Evolutionary conservation across 495 filamentous ascomycete genomes (phyloP).

Genomic region (Penicillium taxi): DNA sequence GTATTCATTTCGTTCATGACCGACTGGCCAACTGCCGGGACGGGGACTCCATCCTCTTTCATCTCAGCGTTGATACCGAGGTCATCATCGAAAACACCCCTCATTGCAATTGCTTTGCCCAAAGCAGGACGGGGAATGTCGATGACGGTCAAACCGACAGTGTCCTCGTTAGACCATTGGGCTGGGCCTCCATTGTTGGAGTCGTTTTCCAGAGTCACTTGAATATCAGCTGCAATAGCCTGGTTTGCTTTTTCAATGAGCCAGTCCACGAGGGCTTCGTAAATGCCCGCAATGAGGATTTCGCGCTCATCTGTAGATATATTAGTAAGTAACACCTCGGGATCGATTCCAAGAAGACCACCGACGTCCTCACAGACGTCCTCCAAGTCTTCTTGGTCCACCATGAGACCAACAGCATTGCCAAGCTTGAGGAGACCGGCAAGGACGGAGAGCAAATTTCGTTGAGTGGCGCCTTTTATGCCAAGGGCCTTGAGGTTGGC

Average conservation of each 20-base stretch:
- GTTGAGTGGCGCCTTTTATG: constrained; percentile 75
- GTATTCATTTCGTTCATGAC: constrained; percentile 77
- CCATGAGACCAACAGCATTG: constrained; percentile 73
- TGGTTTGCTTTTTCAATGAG: constrained; percentile 82
- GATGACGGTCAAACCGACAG: constrained; percentile 78
- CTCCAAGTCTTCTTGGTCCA: constrained; percentile 80
- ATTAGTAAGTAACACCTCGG: constrained; percentile 69
- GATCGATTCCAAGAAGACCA: constrained; percentile 76
- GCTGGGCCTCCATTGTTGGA: constrained; percentile 45
- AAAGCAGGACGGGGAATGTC: constrained; percentile 75
- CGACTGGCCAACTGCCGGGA: constrained; percentile 61
- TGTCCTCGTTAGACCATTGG: constrained; percentile 64
- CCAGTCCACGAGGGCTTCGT: constrained; percentile 95
- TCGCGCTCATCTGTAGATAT: constrained; percentile 77
- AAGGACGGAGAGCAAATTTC: constrained; percentile 73
- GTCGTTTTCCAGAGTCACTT: constrained; percentile 54
- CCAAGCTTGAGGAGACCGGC: constrained; percentile 87
- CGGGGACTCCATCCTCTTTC: constrained; percentile 83
- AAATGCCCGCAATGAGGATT: constrained; percentile 74
- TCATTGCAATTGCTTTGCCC: constrained; percentile 77
- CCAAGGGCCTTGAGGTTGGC: constrained; percentile 77
- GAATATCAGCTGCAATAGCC: constrained; percentile 71
- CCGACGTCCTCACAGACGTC: constrained; percentile 86
- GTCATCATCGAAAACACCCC: constrained; percentile 83
- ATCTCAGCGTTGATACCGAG: constrained; percentile 95